Conservation (phyloP, 2,329 filamentous ascomycete species). For the Juglanconis juglandina region DNA sequence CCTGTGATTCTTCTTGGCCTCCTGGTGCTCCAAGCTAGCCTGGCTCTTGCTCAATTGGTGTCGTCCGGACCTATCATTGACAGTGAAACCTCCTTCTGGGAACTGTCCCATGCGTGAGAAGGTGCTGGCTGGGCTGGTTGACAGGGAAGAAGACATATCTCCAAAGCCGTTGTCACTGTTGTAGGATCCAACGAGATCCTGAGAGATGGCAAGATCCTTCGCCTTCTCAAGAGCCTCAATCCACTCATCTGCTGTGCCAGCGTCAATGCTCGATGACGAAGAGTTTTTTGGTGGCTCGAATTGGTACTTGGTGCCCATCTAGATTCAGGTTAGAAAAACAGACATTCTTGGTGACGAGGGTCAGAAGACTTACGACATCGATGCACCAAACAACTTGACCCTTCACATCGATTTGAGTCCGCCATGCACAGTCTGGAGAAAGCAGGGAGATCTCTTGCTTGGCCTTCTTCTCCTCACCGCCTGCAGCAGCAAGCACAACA, state of each 20-base stretch:
- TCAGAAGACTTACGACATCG: slow-evolving; percentile 71
- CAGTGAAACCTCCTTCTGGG: slow-evolving; percentile 42
- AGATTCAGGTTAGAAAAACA: neutral
- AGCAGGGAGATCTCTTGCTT: slow-evolving; percentile 90
- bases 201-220: slow-evolving; percentile 75
- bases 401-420: slow-evolving; percentile 78
- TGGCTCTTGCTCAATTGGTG: slow-evolving; percentile 60
- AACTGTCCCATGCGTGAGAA: slow-evolving; percentile 57
- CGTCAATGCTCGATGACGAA: slow-evolving; percentile 50
- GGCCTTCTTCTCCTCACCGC: slow-evolving; percentile 91
- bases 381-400: slow-evolving; percentile 85
- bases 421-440: slow-evolving; percentile 71
- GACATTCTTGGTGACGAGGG: slow-evolving; percentile 3
- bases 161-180: slow-evolving; percentile 64
- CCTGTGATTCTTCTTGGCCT: slow-evolving; percentile 52
- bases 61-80: slow-evolving; percentile 51
- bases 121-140: slow-evolving; percentile 70
- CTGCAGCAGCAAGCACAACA: slow-evolving; percentile 83
- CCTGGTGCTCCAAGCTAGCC: slow-evolving; percentile 49
- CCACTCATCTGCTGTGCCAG: slow-evolving; percentile 80
- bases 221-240: slow-evolving; percentile 83
- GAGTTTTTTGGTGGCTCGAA: slow-evolving; percentile 90
- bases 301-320: slow-evolving; percentile 86
- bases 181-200: slow-evolving; percentile 65
- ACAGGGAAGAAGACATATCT: slow-evolving; percentile 67